Percentiles rank a stretch among this genome's conserved stretches.
These are phyloP conservation scores for Glomus cerebriforme DNA, from an alignment of 192 early-diverging fungal species.

Conservation along the genomic window DNA sequence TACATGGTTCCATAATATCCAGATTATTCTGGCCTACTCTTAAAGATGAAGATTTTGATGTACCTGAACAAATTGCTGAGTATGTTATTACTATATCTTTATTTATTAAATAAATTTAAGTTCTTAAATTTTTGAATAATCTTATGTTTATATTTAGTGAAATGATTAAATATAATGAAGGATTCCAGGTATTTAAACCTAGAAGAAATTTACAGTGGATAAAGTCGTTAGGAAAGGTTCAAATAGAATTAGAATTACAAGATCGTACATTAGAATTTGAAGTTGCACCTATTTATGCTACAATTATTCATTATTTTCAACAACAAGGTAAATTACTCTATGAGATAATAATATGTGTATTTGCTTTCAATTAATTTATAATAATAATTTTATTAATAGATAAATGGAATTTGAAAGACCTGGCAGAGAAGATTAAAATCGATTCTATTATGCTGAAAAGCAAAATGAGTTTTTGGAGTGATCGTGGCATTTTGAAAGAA, in stretches of 20 bases:
- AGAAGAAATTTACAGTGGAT: slow-evolving; percentile 62
- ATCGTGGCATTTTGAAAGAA: slow-evolving; percentile 23
- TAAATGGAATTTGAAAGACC: slow-evolving; percentile 1
- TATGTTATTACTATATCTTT: no score
- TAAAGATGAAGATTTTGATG: slow-evolving; percentile 37
- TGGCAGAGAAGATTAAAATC: slow-evolving; percentile 23
- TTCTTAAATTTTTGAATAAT: neutral
- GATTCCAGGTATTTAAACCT: slow-evolving; percentile 55
- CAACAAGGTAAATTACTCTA: slow-evolving; percentile 33
- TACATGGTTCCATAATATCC: slow-evolving; percentile 57
- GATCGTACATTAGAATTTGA: slow-evolving; percentile 50
- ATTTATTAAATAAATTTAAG: neutral
- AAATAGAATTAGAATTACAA: slow-evolving; percentile 56
- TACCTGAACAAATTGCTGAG: slow-evolving; percentile 48
- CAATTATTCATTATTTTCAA: slow-evolving; percentile 49
- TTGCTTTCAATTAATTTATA: neutral
- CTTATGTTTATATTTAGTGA: slow-evolving; percentile 21
- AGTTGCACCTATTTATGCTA: slow-evolving; percentile 58
- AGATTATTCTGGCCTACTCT: slow-evolving; percentile 66
- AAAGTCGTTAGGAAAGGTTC: slow-evolving; percentile 53
- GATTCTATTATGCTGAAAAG: neutral
- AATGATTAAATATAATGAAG: slow-evolving; percentile 45
- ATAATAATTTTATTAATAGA: slow-evolving; percentile 5
- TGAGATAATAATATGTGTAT: neutral
- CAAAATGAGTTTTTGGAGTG: slow-evolving; percentile 23